Evolutionary conservation across 441 rosid genomes (phyloP).

Genomic region (Kokia cookei): DNA sequence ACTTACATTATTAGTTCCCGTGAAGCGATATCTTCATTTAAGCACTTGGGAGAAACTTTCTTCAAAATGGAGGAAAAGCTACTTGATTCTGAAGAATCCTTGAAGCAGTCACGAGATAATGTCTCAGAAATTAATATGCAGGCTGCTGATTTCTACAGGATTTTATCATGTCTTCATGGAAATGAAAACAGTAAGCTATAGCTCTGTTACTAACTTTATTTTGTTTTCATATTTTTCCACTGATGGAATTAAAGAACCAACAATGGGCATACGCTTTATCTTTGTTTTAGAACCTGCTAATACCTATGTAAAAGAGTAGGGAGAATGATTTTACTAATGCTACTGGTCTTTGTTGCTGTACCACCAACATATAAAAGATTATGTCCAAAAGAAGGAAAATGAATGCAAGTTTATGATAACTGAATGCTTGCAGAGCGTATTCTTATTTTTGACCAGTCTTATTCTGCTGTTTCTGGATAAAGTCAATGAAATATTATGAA

Average conservation of each 20-base stretch:
- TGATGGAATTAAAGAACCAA: not conserved
- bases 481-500: not conserved
- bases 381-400: not conserved
- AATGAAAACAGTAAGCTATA: slow-evolving; percentile 45
- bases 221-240: not conserved
- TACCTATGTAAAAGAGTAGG: not conserved
- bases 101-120: slow-evolving; percentile 50
- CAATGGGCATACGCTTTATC: not conserved
- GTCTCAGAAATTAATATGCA: slow-evolving; percentile 63
- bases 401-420: not conserved
- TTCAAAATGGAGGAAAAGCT: slow-evolving; percentile 55
- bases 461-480: not conserved
- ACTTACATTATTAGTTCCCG: slow-evolving; percentile 30
- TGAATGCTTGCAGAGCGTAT: not conserved
- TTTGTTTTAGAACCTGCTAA: not conserved
- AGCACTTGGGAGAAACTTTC: slow-evolving; percentile 39
- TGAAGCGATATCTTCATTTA: slow-evolving; percentile 38
- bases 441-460: not conserved
- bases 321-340: not conserved
- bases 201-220: not conserved
- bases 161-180: slow-evolving; percentile 36
- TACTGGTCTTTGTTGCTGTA: not conserved
- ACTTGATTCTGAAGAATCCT: slow-evolving; percentile 43
- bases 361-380: not conserved
- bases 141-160: slow-evolving; percentile 48